These are phyloP conservation scores for Cajanus cajan DNA, from an alignment of 306 rosid genomes.

Conservation along the genomic window DNA sequence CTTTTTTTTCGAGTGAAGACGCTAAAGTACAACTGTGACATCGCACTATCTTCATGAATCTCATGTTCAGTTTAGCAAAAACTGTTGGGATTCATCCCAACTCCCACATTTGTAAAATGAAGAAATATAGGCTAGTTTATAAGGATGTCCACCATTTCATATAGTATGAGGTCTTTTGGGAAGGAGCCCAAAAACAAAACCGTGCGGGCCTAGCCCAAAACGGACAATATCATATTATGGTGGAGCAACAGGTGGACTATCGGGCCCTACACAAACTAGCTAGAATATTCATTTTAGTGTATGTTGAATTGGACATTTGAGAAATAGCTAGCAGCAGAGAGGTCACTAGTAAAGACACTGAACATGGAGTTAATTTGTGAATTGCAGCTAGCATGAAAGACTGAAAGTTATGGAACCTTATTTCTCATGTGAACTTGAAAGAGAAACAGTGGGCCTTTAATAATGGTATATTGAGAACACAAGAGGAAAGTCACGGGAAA, in stretches of 20 bases:
- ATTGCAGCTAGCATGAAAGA: no score
- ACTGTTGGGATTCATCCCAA: no score
- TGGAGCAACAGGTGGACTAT: no score
- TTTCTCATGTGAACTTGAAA: conserved; percentile 28
- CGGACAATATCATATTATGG: no score
- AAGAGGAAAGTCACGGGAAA: conserved; percentile 29
- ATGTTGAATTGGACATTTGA: neutral
- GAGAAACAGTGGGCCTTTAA: conserved; percentile 30
- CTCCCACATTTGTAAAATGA: no score
- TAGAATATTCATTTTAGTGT: neutral
- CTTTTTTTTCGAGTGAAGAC: conserved; percentile 40
- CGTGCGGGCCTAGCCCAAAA: no score
- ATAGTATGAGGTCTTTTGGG: no score
- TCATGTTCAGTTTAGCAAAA: conserved; percentile 2
- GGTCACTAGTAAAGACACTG: neutral
- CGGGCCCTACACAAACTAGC: no score
- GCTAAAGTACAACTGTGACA: conserved; percentile 40
- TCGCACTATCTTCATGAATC: conserved; percentile 32
- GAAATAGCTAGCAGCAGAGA: conserved; percentile 16
- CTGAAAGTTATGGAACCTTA: conserved; percentile 18
- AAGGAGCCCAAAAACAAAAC: no score
- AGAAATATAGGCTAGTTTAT: no score
- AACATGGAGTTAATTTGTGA: neutral
- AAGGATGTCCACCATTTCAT: no score
- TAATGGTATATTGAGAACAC: conserved; percentile 8